Evolutionary conservation across 345 rosid species (phyloP), one percentile per base, ranked within the genome.

Genomic region (Rhizophora apiculata): DNA sequence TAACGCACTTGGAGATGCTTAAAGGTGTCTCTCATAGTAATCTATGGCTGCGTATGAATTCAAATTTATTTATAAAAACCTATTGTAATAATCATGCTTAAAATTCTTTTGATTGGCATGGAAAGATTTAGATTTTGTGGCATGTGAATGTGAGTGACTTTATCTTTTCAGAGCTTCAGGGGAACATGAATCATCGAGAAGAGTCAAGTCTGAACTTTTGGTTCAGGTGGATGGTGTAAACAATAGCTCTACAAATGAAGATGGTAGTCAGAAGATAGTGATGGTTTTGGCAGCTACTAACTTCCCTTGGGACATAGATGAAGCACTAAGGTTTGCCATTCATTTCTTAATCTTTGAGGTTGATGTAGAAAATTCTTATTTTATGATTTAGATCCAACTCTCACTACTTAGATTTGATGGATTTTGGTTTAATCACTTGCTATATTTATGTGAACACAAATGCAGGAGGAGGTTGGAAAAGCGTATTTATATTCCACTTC

Each of bases 211-310:
- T 29, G 99, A 96, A 83, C 99, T 92, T 82, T 86, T 96, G 65
- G 98, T 96, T 85, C 99, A 96, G 86, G 96, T 96, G 55, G 99
- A 96, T 82, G 99, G 99, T 71, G 99, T 96, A 71, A 96, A 82
- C 84, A 87, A 86, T 77, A 83, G 88, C 64, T 84, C 87, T 19
- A 90, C 94, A 30, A 86, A 87, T 75, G 99, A 96, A 84, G 98
- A 95, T 72, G 99, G 99, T 43, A 95, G 88, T 72, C 86, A 90
- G 62, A 96, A 96, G 79, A 89, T 96, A 70, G 99, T 96, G 72
- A 96, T 92, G 99, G 99, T 96, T 65, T 82, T 96, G 79, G 98
- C 99, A 49, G 98, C 99, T 43, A 96, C 99, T 65, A 96, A 96
- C 82, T 96, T 92, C 73, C 99, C 99, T 1, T 96, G 99, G 98